Base-by-base conservation (phyloP, 148 eudicot species). In the Rhododendron kiyosumense region DNA sequence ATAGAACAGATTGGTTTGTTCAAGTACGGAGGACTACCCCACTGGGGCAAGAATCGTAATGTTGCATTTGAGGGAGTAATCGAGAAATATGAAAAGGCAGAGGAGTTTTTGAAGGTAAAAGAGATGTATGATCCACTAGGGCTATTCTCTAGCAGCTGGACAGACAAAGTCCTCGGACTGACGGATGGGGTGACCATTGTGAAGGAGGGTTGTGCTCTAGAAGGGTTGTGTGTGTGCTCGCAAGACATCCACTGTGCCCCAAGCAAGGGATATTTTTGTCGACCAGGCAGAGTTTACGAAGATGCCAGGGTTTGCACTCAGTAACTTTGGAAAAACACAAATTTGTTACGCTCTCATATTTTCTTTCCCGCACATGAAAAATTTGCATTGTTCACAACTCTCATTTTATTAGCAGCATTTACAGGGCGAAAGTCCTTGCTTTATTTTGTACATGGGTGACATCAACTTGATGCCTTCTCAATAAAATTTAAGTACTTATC, bases 11-110 rank as follows among this genome's bases (percentile, higher is more conserved):
- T 96, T 76, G 99, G 93, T 0, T 13, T 94, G 36, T 93, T 93
- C 81, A 96, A 96, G 87, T 96, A 96, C 49, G 89, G 87, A 43
- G 99, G 91, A 18, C 12, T 91, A 20, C 99, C 99, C 12, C 99
- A 96, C 18, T 96, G 99, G 99, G 99, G 98, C 5, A 96, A 96
- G 89, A 96, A 96, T 76, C 86, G 98, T 11, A 95, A 95, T 63
- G 41, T 95, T 82, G 98, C 95, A 0, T 95, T 96, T 43, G 79
- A 88, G 10, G 95, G 92, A 13, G 97, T 76, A 6, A 90, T 93
- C 41, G 85, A 89, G 1, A 96, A 94, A 85, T 95, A 92, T 52
- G 87, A 84, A 67, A 90, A 92, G 20, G 90, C 84, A 0, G 13
- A 0, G 14, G 83, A 90, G 76, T 96, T 96, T 82, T 63, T 96